phyloP scores from a whole-genome alignment of 352 stramenopile genomes.

The Phytophthora megakarya region DNA sequence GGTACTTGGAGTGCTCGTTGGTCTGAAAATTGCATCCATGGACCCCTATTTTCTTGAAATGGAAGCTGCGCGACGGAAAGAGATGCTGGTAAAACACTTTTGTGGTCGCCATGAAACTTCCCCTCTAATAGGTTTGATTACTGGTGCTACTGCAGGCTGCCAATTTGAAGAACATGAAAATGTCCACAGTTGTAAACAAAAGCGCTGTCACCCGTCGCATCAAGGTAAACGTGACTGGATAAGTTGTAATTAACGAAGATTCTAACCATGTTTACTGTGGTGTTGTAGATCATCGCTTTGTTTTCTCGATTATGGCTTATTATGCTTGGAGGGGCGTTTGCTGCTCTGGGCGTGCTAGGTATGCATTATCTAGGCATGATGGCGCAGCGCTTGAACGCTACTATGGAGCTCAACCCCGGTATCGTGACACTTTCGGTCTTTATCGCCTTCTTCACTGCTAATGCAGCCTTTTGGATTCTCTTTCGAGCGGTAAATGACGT shows the following conservation, averaged over 20 bases:
- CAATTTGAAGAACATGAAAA: conserved; percentile 45
- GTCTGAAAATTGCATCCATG: conserved; percentile 54
- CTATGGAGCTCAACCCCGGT: conserved; percentile 41
- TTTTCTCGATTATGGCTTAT: conserved; percentile 65
- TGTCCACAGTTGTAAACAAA: conserved; percentile 45
- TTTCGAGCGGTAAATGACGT: conserved; percentile 48
- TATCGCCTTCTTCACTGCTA: conserved; percentile 62
- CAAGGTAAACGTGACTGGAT: conserved; percentile 21
- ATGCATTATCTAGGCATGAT: conserved; percentile 80
- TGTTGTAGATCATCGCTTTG: conserved; percentile 53
- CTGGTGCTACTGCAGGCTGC: conserved; percentile 25
- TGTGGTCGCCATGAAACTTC: neutral
- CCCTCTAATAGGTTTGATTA: no score
- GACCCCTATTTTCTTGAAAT: conserved; percentile 73
- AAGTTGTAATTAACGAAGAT: neutral
- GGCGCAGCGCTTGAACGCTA: conserved; percentile 50
- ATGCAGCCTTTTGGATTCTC: conserved; percentile 70
- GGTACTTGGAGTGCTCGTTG: conserved; percentile 54
- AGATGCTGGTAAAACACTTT: conserved; percentile 39
- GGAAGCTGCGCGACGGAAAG: conserved; percentile 48
- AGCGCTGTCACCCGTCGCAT: conserved; percentile 36
- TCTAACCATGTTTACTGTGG: neutral
- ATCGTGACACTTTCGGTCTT: conserved; percentile 52
- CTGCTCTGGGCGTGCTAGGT: conserved; percentile 57
- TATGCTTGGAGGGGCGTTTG: conserved; percentile 52